Evolutionary conservation across 1,284 basidiomycete species (phyloP).

Genomic region (Leccinum cinnamomeum): DNA sequence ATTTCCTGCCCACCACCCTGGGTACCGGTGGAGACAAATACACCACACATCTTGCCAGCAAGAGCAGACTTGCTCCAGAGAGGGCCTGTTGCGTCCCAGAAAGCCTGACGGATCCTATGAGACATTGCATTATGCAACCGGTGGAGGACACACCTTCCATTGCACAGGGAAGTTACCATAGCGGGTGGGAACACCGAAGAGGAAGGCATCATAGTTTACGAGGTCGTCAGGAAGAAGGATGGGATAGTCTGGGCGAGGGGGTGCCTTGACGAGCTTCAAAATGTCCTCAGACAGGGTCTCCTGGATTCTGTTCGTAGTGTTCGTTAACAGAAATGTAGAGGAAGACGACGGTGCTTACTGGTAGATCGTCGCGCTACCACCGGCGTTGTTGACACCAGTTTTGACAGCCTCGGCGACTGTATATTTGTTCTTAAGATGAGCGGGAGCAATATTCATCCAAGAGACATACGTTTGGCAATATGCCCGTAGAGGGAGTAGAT

Average conservation of each 20-base stretch:
- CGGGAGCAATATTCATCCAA: neutral
- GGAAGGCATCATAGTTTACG: slow-evolving; percentile 63
- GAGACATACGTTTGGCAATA: slow-evolving; percentile 61
- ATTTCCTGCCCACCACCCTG: slow-evolving; percentile 76
- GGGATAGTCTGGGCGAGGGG: slow-evolving; percentile 71
- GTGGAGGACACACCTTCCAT: slow-evolving; percentile 54
- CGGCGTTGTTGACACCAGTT: slow-evolving; percentile 67
- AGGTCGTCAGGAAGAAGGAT: slow-evolving; percentile 68
- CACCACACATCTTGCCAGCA: slow-evolving; percentile 76
- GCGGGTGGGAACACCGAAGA: slow-evolving; percentile 80
- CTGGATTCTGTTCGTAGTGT: slow-evolving; percentile 52
- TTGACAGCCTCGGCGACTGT: slow-evolving; percentile 80
- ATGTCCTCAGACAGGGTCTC: slow-evolving; percentile 86
- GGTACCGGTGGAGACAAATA: slow-evolving; percentile 68
- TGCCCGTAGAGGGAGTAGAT: slow-evolving; percentile 87
- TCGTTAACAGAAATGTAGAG: too few species aligned
- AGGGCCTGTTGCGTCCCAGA: slow-evolving; percentile 80
- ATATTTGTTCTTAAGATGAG: neutral
- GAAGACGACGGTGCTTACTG: slow-evolving; percentile 49
- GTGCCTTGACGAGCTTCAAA: slow-evolving; percentile 75
- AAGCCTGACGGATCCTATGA: slow-evolving; percentile 45
- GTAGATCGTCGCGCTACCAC: slow-evolving; percentile 72
- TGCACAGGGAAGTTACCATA: slow-evolving; percentile 71
- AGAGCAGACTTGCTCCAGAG: slow-evolving; percentile 77
- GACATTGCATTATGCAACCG: neutral